phyloP scores from a whole-genome alignment of 345 rosid genomes.

The Clausena lansium region DNA sequence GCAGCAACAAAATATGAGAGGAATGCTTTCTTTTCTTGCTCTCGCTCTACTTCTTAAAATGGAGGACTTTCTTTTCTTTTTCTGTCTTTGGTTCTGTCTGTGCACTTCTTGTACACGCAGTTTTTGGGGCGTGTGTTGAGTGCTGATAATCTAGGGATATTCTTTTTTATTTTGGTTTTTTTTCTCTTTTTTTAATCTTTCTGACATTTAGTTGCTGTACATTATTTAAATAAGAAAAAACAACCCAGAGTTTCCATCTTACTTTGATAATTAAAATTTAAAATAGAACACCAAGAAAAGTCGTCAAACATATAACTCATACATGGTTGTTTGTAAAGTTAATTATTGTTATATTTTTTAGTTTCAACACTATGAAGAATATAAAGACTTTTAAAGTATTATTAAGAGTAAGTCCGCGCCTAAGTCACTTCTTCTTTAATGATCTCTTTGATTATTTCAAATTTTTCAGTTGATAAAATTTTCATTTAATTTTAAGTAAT shows the following conservation, averaged over 20 bases:
- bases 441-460: neutral
- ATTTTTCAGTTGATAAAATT: too few relatives aligned
- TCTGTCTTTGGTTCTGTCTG: neutral
- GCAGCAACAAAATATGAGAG: neutral
- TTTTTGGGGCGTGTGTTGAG: slow-evolving; percentile 25
- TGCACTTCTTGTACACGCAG: slow-evolving; percentile 29
- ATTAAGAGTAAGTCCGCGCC: rapidly evolving
- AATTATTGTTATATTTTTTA: too few relatives aligned
- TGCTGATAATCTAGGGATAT: too few relatives aligned
- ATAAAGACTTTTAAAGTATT: too few relatives aligned
- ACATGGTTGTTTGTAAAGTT: too few relatives aligned
- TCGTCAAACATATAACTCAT: neutral
- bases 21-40: neutral
- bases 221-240: neutral
- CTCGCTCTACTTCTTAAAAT: slow-evolving; percentile 18
- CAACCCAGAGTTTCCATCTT: neutral
- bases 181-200: neutral
- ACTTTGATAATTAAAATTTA: neutral
- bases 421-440: too few relatives aligned
- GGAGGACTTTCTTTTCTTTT: neutral
- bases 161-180: neutral
- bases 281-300: neutral
- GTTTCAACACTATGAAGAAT: too few relatives aligned
- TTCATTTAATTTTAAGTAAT: neutral
- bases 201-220: neutral